Evolutionary conservation across 225 moss, liverwort and hornwort species (phyloP).

Genomic region (Physcomitrellopsis africana): DNA sequence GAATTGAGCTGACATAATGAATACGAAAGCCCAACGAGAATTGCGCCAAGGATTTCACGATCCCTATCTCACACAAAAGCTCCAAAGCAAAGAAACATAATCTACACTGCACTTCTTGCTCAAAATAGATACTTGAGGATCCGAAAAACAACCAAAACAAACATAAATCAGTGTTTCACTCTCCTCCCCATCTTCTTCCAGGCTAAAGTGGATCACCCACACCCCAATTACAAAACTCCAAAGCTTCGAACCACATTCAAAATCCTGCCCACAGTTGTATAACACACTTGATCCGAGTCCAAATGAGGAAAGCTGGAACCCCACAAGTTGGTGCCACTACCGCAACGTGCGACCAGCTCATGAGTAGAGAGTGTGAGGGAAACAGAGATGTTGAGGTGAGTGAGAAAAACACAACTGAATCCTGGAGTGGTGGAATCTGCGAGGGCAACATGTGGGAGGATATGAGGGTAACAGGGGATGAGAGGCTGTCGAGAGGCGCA

Average conservation of each 20-base stretch:
- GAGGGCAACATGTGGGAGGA: constrained; percentile 6
- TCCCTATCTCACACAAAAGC: background rate
- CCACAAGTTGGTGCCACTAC: too few species aligned
- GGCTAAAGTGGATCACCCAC: too few species aligned
- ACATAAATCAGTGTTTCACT: background rate
- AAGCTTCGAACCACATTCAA: background rate
- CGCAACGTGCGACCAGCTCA: background rate
- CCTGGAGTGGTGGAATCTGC: background rate
- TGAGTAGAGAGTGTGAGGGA: too few species aligned
- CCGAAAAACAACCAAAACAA: background rate
- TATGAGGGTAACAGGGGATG: constrained; percentile 23
- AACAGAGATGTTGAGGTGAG: background rate
- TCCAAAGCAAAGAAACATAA: background rate
- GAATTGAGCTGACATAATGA: constrained; percentile 30
- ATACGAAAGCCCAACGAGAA: background rate
- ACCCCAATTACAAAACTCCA: background rate
- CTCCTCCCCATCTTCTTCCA: background rate
- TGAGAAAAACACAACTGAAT: background rate
- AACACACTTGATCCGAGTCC: background rate
- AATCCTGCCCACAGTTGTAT: background rate
- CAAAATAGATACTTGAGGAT: background rate
- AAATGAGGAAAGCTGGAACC: too few species aligned
- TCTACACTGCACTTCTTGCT: background rate
- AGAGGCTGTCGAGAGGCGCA: constrained; percentile 27
- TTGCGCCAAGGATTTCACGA: background rate